phyloP scores from a whole-genome alignment of 2,329 filamentous ascomycete species.

The Didymella sp. region DNA sequence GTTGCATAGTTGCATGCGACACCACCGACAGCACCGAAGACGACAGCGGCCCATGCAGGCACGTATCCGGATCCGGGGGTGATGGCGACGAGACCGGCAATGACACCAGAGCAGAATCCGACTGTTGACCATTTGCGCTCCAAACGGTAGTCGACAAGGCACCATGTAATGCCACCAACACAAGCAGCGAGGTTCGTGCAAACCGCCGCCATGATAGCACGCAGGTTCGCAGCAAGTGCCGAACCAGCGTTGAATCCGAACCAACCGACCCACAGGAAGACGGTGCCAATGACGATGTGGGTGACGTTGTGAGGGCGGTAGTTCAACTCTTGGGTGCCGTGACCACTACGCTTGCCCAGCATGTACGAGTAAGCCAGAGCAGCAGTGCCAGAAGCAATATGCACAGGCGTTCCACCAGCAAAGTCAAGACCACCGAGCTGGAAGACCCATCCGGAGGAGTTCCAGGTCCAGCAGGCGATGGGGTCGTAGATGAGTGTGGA shows the following conservation, averaged over 20 bases:
- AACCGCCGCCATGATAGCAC: conserved; percentile 84
- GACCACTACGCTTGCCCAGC: conserved; percentile 83
- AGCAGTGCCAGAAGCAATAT: conserved; percentile 82
- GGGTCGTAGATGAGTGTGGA: conserved; percentile 88
- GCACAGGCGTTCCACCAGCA: conserved; percentile 87
- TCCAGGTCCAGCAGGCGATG: conserved; percentile 96
- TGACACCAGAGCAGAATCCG: conserved; percentile 89
- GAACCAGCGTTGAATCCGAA: conserved; percentile 94
- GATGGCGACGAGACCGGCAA: conserved; percentile 85
- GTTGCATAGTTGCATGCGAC: conserved; percentile 86
- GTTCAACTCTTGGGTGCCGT: conserved; percentile 87
- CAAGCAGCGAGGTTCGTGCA: conserved; percentile 87
- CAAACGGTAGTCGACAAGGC: conserved; percentile 84
- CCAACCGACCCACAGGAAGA: conserved; percentile 96
- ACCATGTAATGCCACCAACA: conserved; percentile 87
- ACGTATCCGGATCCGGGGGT: conserved; percentile 89
- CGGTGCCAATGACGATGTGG: conserved; percentile 88
- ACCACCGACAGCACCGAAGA: conserved; percentile 79
- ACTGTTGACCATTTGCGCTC: conserved; percentile 93
- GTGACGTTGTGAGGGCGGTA: conserved; percentile 93
- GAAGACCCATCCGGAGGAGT: conserved; percentile 79
- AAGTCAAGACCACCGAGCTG: conserved; percentile 85
- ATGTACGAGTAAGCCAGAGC: conserved; percentile 91
- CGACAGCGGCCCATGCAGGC: conserved; percentile 81
- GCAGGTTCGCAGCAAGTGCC: conserved; percentile 79